These are phyloP conservation scores for Starmerella lactis-condensi DNA, from an alignment of 805 yeast genomes.

Conservation along the genomic window DNA sequence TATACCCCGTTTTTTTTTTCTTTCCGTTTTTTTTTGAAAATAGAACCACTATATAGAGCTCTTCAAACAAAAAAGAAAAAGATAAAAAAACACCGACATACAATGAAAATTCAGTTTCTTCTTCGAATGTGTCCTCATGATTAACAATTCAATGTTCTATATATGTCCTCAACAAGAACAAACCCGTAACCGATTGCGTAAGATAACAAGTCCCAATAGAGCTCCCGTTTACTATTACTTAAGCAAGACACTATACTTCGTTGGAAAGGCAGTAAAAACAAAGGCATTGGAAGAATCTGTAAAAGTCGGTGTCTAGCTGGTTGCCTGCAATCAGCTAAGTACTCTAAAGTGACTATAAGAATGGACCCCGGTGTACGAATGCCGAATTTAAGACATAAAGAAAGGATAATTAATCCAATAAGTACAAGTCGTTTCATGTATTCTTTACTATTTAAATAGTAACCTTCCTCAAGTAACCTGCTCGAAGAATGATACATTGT, in stretches of 20 bases:
- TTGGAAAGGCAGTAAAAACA: slow-evolving; percentile 26
- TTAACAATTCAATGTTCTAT: too few species aligned
- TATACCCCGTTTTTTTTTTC: too few species aligned
- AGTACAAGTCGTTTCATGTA: slow-evolving; percentile 8
- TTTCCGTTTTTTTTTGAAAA: too few species aligned
- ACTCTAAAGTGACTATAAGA: slow-evolving; percentile 25
- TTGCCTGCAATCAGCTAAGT: slow-evolving; percentile 30
- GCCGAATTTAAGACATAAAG: slow-evolving; percentile 20
- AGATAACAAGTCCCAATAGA: too few species aligned
- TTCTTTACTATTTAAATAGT: slow-evolving; percentile 13
- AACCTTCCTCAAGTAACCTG: slow-evolving; percentile 23
- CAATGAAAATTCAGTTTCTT: too few species aligned
- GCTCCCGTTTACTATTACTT: too few species aligned
- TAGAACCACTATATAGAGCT: too few species aligned
- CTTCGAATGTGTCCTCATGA: too few species aligned
- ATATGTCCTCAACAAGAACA: too few species aligned
- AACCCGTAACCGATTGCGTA: too few species aligned
- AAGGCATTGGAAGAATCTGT: slow-evolving; percentile 27
- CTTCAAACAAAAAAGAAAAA: too few species aligned
- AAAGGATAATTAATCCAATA: slow-evolving; percentile 20
- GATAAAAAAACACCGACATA: too few species aligned
- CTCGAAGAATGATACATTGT: slow-evolving; percentile 3
- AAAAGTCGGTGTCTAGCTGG: slow-evolving; percentile 29
- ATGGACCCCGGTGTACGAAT: slow-evolving; percentile 19
- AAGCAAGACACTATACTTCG: slow-evolving; percentile 12